phyloP scores from a whole-genome alignment of 2,329 filamentous ascomycete species.

The Aciculosporium take region DNA sequence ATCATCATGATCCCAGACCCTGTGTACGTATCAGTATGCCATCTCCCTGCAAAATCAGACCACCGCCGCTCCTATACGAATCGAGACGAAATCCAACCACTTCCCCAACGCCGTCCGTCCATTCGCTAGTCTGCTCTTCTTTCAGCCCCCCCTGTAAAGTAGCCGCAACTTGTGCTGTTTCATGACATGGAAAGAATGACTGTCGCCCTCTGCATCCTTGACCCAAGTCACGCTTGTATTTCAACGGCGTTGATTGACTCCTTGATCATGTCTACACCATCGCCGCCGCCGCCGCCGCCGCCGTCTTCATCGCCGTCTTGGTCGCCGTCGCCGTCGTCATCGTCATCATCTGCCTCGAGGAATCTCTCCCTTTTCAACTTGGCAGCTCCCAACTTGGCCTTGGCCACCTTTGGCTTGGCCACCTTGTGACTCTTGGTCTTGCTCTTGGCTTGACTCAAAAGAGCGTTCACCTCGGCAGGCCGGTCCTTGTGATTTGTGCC shows the following conservation, averaged over 20 bases:
- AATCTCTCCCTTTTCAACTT: neutral
- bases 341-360: neutral
- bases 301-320: neutral
- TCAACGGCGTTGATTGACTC: constrained; percentile 1
- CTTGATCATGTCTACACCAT: constrained; percentile 4
- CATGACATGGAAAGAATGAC: no score
- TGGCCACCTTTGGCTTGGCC: constrained; percentile 6
- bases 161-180: no score
- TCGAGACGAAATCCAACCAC: no score
- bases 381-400: constrained; percentile 1
- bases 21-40: no score
- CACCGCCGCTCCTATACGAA: no score
- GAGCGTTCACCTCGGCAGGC: constrained; percentile 9
- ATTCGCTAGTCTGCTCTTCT: no score
- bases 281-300: neutral
- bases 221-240: constrained; percentile 1
- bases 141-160: no score
- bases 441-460: constrained; percentile 8
- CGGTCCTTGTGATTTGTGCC: constrained; percentile 20
- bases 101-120: no score
- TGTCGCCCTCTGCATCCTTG: no score
- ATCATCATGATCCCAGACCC: no score
- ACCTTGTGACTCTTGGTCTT: constrained; percentile 6
- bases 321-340: neutral
- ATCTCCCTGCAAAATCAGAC: no score